Base-by-base conservation (phyloP, 2,329 filamentous ascomycete species). In the Hypoxylon sp. region DNA sequence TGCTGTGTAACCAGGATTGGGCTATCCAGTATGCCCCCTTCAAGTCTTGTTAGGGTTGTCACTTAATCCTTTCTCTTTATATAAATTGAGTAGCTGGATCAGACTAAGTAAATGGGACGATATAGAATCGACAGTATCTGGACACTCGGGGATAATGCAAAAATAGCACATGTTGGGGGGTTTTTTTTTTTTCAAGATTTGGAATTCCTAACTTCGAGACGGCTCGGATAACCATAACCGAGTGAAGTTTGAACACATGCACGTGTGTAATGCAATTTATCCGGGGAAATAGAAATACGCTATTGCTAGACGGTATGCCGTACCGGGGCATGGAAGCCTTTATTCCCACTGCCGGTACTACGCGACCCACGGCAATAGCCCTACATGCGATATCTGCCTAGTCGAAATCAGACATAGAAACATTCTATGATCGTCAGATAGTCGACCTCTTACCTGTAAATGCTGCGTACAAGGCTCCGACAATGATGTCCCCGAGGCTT, bases 251-350 rank as follows among this genome's bases (percentile, higher is more conserved):
- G n/a, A n/a, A n/a, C n/a, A n/a, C n/a, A n/a, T n/a, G n/a, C n/a
- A n/a, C n/a, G n/a, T n/a, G n/a, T n/a, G n/a, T n/a, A n/a, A n/a
- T 42, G 6, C 19, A 32, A 16, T 52, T 55, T 55, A 55, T 32
- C 52, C 52, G 47, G 47, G 29, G 13, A 35, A 21, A 41, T 25
- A 30, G n/a, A 46, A 15, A 9, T 19, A 9, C 15, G n/a, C n/a
- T n/a, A n/a, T n/a, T 23, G 7, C n/a, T 34, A 37, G 32, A 38
- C 37, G 23, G 19, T 16, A 23, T 32, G 34, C 7, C 46, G 16
- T 42, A 44, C 32, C 32, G 36, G 32, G 42, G 47, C 44, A 51
- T 43, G 21, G 40, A 35, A 51, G 13, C 15, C n/a, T 35, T 31
- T 11, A 47, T 55, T 44, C 43, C 9, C 48, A 56, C 48, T 52